Percentiles rank a stretch among this genome's conserved stretches.
Conservation (phyloP, 768 basidiomycete genomes). For the Hysterangium stoloniferum region DNA sequence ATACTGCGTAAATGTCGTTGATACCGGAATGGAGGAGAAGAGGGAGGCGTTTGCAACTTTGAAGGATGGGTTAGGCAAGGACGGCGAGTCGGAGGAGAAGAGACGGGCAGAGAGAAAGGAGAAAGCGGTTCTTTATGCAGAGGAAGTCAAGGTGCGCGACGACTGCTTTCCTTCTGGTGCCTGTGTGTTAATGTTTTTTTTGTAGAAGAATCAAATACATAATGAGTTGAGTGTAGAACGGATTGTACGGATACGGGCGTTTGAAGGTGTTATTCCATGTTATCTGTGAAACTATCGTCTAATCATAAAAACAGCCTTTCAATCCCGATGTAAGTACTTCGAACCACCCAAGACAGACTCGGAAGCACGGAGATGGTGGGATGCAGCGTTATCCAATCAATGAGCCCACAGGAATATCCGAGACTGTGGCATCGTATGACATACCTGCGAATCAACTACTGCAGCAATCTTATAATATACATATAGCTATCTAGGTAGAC, state of each 20-base stretch:
- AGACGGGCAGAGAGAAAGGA: conserved; percentile 33
- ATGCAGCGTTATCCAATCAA: conserved; percentile 8
- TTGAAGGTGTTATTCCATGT: conserved; percentile 48
- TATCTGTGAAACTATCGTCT: conserved; percentile 3
- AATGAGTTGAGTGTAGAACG: conserved; percentile 68
- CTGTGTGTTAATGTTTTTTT: no score
- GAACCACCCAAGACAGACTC: conserved; percentile 39
- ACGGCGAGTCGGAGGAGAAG: neutral
- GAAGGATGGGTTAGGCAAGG: conserved; percentile 30
- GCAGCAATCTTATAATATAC: no score
- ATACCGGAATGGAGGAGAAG: conserved; percentile 53
- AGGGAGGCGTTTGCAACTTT: conserved; percentile 35
- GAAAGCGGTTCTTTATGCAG: conserved; percentile 51
- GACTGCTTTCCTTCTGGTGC: conserved; percentile 9
- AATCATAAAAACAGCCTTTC: conserved; percentile 48
- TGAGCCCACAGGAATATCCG: no score
- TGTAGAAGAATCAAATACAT: conserved; percentile 63
- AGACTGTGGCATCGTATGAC: no score
- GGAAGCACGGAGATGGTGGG: conserved; percentile 21
- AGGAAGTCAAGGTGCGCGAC: conserved; percentile 59
- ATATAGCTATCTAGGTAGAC: no score
- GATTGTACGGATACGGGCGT: conserved; percentile 61
- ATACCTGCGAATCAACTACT: no score
- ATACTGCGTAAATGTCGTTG: conserved; percentile 68
- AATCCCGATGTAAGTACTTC: conserved; percentile 74